These are phyloP conservation scores for Talaromyces sp. DNA, from an alignment of 2,329 filamentous ascomycete genomes.

Conservation along the genomic window DNA sequence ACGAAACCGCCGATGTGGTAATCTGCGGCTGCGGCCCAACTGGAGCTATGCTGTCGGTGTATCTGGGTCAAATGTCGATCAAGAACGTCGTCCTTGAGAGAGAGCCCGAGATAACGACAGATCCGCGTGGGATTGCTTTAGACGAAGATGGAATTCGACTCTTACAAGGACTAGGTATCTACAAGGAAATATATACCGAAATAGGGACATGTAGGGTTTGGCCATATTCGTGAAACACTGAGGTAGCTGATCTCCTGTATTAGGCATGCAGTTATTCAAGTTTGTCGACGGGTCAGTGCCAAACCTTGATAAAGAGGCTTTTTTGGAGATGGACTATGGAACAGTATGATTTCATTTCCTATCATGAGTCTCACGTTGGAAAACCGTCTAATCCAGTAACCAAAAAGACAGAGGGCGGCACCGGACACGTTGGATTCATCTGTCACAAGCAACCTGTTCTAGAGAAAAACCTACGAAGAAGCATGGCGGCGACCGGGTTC, in stretches of 20 bases:
- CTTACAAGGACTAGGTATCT: conserved; percentile 25
- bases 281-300: conserved; percentile 3
- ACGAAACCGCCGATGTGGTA: conserved; percentile 21
- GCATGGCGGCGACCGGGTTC: background rate
- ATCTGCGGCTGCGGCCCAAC: conserved; percentile 29
- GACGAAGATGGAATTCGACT: conserved; percentile 28
- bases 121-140: conserved; percentile 26
- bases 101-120: conserved; percentile 24
- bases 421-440: conserved; percentile 26
- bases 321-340: conserved; percentile 6
- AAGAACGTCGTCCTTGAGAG: conserved; percentile 24
- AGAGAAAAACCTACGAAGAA: conserved; percentile 17
- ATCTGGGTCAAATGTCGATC: conserved; percentile 19
- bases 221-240: conserved; percentile 5
- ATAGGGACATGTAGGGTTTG: conserved; percentile 21
- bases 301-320: background rate
- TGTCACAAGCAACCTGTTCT: conserved; percentile 25
- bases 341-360: conserved; percentile 3
- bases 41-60: conserved; percentile 23
- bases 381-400: background rate
- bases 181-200: conserved; percentile 22
- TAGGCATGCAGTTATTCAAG: conserved; percentile 14
- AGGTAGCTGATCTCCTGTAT: background rate
- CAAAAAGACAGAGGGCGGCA: conserved; percentile 21
- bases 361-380: background rate